Percentiles rank a stretch among this genome's conserved stretches.
These are phyloP conservation scores for Sabuloglossum arenarium DNA, from an alignment of 495 filamentous ascomycete species.

Conservation along the genomic window DNA sequence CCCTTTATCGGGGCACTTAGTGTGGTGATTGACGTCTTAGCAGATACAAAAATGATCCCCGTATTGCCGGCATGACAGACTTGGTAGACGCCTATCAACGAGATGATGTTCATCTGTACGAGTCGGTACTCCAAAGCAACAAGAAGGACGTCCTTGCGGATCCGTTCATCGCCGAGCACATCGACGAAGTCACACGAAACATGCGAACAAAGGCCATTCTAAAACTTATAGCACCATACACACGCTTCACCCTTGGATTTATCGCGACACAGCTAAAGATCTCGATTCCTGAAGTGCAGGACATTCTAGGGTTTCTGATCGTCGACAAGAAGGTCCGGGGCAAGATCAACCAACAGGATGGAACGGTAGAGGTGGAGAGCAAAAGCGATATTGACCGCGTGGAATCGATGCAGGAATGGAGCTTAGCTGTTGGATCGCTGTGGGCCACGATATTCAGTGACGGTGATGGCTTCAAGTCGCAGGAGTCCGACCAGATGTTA, in stretches of 20 bases:
- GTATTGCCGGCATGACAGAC: slow-evolving; percentile 92
- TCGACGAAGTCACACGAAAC: slow-evolving; percentile 95
- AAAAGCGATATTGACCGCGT: slow-evolving; percentile 53
- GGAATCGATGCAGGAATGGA: slow-evolving; percentile 53
- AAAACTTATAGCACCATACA: slow-evolving; percentile 88
- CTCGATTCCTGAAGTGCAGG: slow-evolving; percentile 63
- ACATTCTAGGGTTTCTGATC: slow-evolving; percentile 84
- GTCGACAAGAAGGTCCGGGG: slow-evolving; percentile 70
- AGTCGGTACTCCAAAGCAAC: slow-evolving; percentile 69
- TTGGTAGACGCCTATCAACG: slow-evolving; percentile 91
- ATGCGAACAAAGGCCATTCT: slow-evolving; percentile 92
- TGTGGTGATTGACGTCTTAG: background rate
- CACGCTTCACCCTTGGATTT: slow-evolving; percentile 68
- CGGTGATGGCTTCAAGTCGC: slow-evolving; percentile 43
- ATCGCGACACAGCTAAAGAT: slow-evolving; percentile 76
- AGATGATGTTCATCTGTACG: slow-evolving; percentile 84
- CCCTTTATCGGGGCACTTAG: background rate
- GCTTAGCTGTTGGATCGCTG: slow-evolving; percentile 39
- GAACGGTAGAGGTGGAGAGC: slow-evolving; percentile 63
- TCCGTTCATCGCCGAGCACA: slow-evolving; percentile 95
- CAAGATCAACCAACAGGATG: slow-evolving; percentile 72
- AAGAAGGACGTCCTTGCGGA: slow-evolving; percentile 65
- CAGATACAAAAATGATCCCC: slow-evolving; percentile 72
- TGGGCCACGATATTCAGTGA: slow-evolving; percentile 47
- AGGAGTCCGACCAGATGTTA: background rate